Conservation (phyloP, 1,139 yeast genomes). For the Protomyces arabidopsidicola region DNA sequence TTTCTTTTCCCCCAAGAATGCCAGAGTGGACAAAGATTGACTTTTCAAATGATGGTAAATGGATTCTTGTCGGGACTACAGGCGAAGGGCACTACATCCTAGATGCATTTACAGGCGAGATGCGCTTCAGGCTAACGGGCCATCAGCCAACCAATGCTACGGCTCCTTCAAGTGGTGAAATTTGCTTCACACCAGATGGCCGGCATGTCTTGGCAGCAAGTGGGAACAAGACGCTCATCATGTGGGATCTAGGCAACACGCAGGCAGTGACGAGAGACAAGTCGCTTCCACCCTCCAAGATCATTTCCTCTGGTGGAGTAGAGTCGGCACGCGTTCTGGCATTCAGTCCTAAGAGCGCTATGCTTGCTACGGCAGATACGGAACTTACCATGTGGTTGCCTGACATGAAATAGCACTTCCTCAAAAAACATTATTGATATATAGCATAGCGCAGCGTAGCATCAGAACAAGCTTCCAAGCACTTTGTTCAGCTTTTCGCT, state of each 20-base stretch:
- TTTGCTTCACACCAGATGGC: slow-evolving; percentile 79
- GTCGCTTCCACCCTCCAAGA: slow-evolving; percentile 35
- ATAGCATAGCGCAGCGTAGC: neutral
- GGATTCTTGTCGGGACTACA: slow-evolving; percentile 61
- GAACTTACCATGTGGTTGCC: slow-evolving; percentile 28
- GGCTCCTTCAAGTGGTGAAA: slow-evolving; percentile 46
- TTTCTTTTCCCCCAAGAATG: slow-evolving; percentile 36
- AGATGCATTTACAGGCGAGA: slow-evolving; percentile 67
- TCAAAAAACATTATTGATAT: neutral
- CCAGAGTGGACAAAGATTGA: slow-evolving; percentile 61
- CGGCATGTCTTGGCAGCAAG: slow-evolving; percentile 59
- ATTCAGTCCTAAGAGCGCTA: slow-evolving; percentile 72
- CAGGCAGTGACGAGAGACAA: slow-evolving; percentile 37
- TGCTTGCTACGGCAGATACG: slow-evolving; percentile 76
- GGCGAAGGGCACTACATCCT: slow-evolving; percentile 53
- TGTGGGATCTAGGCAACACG: slow-evolving; percentile 57
- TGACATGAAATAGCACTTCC: slow-evolving; percentile 5
- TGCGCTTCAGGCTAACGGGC: slow-evolving; percentile 33
- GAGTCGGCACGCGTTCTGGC: slow-evolving; percentile 57
- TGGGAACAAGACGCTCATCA: slow-evolving; percentile 50
- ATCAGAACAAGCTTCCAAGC: neutral
- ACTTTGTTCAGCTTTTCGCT: neutral
- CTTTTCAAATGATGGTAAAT: slow-evolving; percentile 77
- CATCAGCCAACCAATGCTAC: slow-evolving; percentile 8
- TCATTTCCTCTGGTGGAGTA: slow-evolving; percentile 38